Evolutionary conservation across 768 basidiomycete species (phyloP), one percentile per base, ranked within the genome.

Genomic region (Phylloporus sp.): DNA sequence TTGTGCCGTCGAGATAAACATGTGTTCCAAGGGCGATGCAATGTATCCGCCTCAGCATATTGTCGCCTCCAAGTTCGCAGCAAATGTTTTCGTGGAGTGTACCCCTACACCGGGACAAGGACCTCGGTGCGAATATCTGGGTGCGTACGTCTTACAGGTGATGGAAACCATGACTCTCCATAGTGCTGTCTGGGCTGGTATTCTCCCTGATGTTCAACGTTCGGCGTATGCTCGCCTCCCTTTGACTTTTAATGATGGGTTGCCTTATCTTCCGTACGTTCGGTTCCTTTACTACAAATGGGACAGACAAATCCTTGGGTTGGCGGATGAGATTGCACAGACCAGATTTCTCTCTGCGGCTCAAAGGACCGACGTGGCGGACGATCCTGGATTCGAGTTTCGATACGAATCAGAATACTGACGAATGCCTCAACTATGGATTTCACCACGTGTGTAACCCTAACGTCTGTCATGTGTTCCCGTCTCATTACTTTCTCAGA

Each of bases 21-120:
- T 32, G 0, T 43, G 28, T 12, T 18, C 2, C n/a, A 39, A 20
- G 16, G 64, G 59, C 2, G 45, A 0, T 4, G 51, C 51, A 9
- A 1, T 32, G 2, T 64, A 66, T 23, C 15, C 27, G 26, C 57
- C 57, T 11, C 53, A 62, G 41, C 50, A 61, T 6, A 43, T 57
- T 24, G 50, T 55, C 7, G 56, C 56, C 12, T 53, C 57, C 16
- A 42, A 47, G 11, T 63, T 63, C 15, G 63, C 67, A 16, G 56
- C 67, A 2, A 69, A 69, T 39, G 41, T 67, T 0, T 67, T 67
- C 24, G 9, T 60, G 16, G 59, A 67, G 44, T 0, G 45, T 2
- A 31, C 46, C 5, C n/a, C 26, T 43, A 8, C 27, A 5, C 8
- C 16, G 2, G 42, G 36, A 12, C 8, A 16, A 7, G 10, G 31